Conservation (phyloP, 1,284 basidiomycete species). For the Heterobasidion parviporum region DNA sequence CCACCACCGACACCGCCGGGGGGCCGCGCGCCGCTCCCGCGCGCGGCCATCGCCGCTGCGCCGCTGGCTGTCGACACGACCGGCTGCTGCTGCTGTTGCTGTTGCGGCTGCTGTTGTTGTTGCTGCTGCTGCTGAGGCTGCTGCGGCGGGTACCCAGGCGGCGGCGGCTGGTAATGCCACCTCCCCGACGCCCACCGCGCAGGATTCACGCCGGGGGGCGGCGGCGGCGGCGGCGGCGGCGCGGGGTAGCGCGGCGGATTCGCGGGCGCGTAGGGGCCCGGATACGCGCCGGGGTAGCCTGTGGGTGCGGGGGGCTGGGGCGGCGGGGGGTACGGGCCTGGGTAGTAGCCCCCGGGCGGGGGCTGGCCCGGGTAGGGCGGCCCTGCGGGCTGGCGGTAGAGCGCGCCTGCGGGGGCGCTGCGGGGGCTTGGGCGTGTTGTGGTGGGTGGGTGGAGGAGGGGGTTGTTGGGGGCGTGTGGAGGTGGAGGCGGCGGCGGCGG, state of each 20-base stretch:
- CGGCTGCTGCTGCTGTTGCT: not conserved
- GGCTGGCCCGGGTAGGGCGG: not conserved
- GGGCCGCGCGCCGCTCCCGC: conserved; percentile 14
- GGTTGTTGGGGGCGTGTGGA: too few species aligned
- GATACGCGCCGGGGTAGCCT: not conserved
- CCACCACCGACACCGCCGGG: too few species aligned
- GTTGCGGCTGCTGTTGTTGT: too few species aligned
- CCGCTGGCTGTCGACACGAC: not conserved
- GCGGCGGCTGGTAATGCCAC: conserved; percentile 37
- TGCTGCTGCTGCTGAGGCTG: not conserved
- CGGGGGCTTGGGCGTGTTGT: too few species aligned
- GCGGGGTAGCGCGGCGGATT: not conserved
- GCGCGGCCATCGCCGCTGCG: conserved; percentile 15
- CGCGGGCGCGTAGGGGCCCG: not conserved
- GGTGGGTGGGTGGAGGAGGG: too few species aligned
- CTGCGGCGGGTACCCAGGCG: not conserved
- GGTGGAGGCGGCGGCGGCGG: not conserved
- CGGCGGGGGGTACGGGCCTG: conserved; percentile 8
- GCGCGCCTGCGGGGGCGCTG: too few species aligned
- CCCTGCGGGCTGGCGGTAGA: not conserved
- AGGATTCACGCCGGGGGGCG: conserved; percentile 33
- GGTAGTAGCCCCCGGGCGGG: not conserved
- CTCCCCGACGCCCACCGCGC: conserved; percentile 39
- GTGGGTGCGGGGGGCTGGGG: not conserved
- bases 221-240: conserved; percentile 6